A percentile compares a stretch with the other conserved stretches of the same genome.
Evolutionary conservation across 1,284 basidiomycete species (phyloP).

Genomic region (Stygiomarasmius scandens): DNA sequence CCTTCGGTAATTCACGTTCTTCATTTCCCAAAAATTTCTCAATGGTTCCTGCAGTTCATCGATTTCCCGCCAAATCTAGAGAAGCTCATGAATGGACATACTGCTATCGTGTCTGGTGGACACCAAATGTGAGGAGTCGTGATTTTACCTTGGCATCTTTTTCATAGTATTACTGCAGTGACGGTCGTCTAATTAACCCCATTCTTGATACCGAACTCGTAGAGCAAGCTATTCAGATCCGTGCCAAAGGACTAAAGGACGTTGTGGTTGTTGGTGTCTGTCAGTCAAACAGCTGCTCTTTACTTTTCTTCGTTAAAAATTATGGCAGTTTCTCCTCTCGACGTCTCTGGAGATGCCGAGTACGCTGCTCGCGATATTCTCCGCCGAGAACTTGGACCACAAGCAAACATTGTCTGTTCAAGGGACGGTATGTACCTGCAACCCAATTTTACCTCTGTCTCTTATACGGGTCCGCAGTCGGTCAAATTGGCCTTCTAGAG

Average conservation of each 20-base stretch:
- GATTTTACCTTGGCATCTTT: neutral
- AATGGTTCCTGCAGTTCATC: conserved; percentile 39
- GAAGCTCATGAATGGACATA: conserved; percentile 44
- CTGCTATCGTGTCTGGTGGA: conserved; percentile 49
- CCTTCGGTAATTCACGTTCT: conserved; percentile 23
- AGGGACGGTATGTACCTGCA: conserved; percentile 41
- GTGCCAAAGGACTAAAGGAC: conserved; percentile 41
- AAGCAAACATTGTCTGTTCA: conserved; percentile 50
- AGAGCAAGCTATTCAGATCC: conserved; percentile 43
- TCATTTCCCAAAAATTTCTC: neutral
- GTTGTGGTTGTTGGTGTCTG: conserved; percentile 49
- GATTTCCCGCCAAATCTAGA: conserved; percentile 48
- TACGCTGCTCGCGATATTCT: conserved; percentile 41
- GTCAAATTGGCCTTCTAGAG: conserved; percentile 53
- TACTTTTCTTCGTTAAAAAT: neutral
- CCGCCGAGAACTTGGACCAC: conserved; percentile 36
- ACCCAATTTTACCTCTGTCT: neutral
- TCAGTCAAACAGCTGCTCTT: conserved; percentile 14
- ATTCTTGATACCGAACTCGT: conserved; percentile 42
- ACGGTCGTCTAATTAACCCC: conserved; percentile 44
- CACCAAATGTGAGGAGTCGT: conserved; percentile 42
- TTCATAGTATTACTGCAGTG: conserved; percentile 23
- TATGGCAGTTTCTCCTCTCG: conserved; percentile 47
- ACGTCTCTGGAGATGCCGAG: conserved; percentile 46
- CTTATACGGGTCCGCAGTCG: conserved; percentile 33